A percentile compares a stretch with the other conserved stretches of the same genome.
Evolutionary conservation across 306 rosid species (phyloP).

Genomic region (Casuarina glauca): DNA sequence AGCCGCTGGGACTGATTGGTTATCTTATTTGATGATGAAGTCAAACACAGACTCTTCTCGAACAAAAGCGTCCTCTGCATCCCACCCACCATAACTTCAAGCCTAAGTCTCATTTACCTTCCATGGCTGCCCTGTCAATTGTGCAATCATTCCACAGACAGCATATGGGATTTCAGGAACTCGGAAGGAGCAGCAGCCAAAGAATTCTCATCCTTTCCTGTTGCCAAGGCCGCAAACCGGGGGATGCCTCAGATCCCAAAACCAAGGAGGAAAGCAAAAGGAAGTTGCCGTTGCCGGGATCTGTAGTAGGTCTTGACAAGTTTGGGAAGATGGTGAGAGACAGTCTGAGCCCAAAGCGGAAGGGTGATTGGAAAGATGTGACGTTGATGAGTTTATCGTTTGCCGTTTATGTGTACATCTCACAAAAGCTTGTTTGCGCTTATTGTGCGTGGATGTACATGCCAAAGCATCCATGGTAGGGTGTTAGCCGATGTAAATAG

Average conservation of each 20-base stretch:
- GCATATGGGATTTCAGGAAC: not conserved
- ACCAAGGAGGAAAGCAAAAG: conserved; percentile 15
- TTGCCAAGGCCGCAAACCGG: conserved; percentile 32
- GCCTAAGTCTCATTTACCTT: conserved; percentile 1
- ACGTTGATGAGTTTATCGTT: conserved; percentile 56
- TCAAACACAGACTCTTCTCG: not conserved
- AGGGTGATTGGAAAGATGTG: conserved; percentile 66
- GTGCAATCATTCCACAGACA: conserved; percentile 5
- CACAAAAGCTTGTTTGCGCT: conserved; percentile 52
- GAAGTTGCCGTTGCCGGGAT: not conserved
- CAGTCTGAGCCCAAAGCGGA: conserved; percentile 48
- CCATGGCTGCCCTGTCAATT: conserved; percentile 36
- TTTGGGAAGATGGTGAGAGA: conserved; percentile 44
- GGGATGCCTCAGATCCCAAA: conserved; percentile 11
- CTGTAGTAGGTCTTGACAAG: conserved; percentile 27
- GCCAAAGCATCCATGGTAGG: conserved; percentile 46
- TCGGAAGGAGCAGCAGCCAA: conserved; percentile 22
- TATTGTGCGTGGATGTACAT: conserved; percentile 49
- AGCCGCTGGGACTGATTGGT: not conserved
- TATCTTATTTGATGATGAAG: conserved; percentile 4
- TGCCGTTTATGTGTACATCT: conserved; percentile 63
- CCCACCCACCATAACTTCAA: not conserved
- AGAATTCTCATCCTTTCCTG: conserved; percentile 15
- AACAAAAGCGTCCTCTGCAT: not conserved
- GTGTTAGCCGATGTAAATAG: not conserved